Base-by-base conservation (phyloP, 2,329 filamentous ascomycete genomes). In the Trichophaea hybrida region DNA sequence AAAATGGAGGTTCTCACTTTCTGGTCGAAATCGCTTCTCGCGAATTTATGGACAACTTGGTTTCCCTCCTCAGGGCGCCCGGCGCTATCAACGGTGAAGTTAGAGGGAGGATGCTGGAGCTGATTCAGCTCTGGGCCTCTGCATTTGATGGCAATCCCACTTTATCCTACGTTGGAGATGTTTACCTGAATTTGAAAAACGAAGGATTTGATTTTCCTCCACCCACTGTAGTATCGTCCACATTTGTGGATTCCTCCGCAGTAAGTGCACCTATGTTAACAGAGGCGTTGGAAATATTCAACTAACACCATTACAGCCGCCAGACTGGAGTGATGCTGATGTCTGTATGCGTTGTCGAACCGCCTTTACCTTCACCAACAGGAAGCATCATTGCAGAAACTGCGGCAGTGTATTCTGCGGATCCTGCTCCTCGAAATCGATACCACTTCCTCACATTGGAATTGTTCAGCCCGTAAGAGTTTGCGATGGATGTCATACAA, bases 261-360 rank as follows among this genome's bases (percentile, higher is more conserved):
- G 88, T 94, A 80, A 72, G 85, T 78, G 38, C 59, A 35, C 59
- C 10, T 10, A 31, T 53, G 55, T 60, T 46, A 40, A 61, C 51
- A 65, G 37, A 49, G 34, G 17, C 33, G 49, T 35, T 5, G 13
- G 32, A 49, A 31, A 49, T 7, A 10, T 49, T 44, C 17, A 44
- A 57, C 64, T 64, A 54, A 60, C 17, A 38, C 50, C 48, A 31
- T 59, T 40, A 58, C 68, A 94, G 84, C 93, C 93, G 7, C 93
- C 93, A 0, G 93, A 98, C 74, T 98, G 93, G 93, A 83, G 84
- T 55, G 93, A 98, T 73, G 96, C 91, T 8, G 93, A 98, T 69
- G 91, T 98, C 35, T 98, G 93, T 72, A 96, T 98, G 89, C 85
- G 93, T 70, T 98, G 93, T 72, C 83, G 93, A 67, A 96, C 91